Evolutionary conservation across 2,329 filamentous ascomycete genomes (phyloP), one percentile per base, ranked within the genome.

Genomic region (Dryadomyces quercus-mongolicae): DNA sequence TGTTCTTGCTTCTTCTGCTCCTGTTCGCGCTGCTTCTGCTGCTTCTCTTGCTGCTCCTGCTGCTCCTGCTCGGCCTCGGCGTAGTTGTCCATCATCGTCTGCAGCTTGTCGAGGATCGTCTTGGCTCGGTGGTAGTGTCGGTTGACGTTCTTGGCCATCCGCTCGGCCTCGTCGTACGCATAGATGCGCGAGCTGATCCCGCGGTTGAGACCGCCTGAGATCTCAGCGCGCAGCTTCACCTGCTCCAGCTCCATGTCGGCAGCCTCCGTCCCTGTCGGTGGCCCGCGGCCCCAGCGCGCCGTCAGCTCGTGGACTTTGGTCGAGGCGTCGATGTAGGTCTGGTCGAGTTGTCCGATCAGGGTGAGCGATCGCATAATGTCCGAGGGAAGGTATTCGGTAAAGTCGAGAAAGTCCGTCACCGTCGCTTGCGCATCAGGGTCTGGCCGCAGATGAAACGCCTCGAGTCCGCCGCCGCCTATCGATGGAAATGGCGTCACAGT

Each of bases 401-500:
- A 82, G 64, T 85, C 82, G 65, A 85, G 77, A 63, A 84, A 85
- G 66, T 85, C 82, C 56, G 80, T 84, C 18, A 85, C 77, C n/a
- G 81, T 84, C 7, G 82, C 81, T 61, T 85, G 81, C 25, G 80
- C 80, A 69, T 86, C 82, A 6, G 82, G 82, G 59, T 85, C 82
- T 53, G 75, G 73, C 60, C 77, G 77, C 64, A 76, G 67, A 3
- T 71, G 70, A 57, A 79, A 70, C 1, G 73, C 66, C 55, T 68
- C 68, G 55, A 75, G 67, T 5, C 65, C 60, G 58, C 68, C 60
- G 58, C 68, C 70, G 56, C 65, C 67, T 36, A 66, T 58, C 18
- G 65, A 56, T 31, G 56, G 49, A 18, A 57, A 57, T 1, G 47
- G 31, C 22, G 54, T 45, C 12, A 47, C 42, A 4, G 12, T 2